These are phyloP conservation scores for Glebionis coronaria DNA, from an alignment of 129 eudicot species.

Conservation along the genomic window DNA sequence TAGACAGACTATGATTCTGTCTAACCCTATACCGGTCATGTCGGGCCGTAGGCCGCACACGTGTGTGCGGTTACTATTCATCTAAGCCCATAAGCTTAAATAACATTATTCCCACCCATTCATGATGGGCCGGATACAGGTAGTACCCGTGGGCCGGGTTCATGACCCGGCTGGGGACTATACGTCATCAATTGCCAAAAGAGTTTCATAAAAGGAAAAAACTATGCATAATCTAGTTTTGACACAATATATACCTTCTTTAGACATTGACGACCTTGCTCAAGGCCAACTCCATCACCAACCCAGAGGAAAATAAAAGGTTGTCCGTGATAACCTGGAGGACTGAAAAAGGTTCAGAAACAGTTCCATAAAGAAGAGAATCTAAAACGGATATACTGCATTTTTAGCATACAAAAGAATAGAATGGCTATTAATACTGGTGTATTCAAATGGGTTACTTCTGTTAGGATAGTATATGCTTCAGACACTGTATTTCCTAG, in stretches of 20 bases:
- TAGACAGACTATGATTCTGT: no score
- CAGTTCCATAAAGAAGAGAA: neutral
- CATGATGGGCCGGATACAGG: no score
- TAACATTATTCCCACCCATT: no score
- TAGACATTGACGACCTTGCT: constrained; percentile 93
- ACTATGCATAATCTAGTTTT: neutral
- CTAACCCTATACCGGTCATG: no score
- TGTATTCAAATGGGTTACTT: constrained; percentile 5
- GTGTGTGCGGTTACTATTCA: no score
- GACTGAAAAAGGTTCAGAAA: constrained; percentile 13
- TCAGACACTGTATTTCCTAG: neutral
- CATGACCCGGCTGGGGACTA: no score
- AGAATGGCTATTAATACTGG: neutral
- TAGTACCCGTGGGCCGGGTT: no score
- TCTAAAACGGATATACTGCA: neutral
- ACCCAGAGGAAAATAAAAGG: no score
- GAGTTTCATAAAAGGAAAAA: neutral
- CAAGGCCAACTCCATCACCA: no score
- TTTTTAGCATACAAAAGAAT: neutral
- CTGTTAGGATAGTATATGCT: neutral
- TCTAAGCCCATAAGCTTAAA: no score
- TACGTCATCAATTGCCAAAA: neutral
- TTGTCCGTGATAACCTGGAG: constrained; percentile 87
- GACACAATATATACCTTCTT: constrained; percentile 58
- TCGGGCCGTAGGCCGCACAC: no score